Conservation (phyloP, 495 filamentous ascomycete species). For the Acidiella bohemica region DNA sequence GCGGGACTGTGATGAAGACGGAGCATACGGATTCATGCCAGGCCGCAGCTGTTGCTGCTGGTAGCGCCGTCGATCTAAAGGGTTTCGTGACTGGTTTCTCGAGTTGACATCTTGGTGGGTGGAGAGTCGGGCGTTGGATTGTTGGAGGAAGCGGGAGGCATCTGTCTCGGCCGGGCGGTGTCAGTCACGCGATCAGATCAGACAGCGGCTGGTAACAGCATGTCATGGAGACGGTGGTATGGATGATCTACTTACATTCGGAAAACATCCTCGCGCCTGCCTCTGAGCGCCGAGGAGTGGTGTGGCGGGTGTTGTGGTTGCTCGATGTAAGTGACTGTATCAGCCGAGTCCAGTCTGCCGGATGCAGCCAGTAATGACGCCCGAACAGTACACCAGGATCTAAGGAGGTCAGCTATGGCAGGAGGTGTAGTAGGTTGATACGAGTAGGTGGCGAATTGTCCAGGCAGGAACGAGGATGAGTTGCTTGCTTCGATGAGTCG, state of each 20-base stretch:
- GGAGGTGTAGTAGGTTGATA: too few relatives aligned
- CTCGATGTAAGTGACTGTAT: not conserved
- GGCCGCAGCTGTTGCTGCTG: constrained; percentile 40
- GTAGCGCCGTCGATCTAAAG: constrained; percentile 37
- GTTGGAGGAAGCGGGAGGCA: constrained; percentile 91
- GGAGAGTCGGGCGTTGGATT: constrained; percentile 83
- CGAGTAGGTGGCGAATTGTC: too few relatives aligned
- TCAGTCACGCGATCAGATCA: constrained; percentile 22
- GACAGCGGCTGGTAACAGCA: not conserved
- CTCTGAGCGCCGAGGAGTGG: not conserved
- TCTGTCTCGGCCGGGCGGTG: constrained; percentile 41
- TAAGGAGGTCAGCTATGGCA: too few relatives aligned
- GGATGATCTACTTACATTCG: constrained; percentile 6
- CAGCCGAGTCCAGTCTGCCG: not conserved
- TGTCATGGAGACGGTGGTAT: not conserved
- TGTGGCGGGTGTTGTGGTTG: not conserved
- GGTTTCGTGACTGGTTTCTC: constrained; percentile 30
- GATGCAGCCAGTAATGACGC: not conserved
- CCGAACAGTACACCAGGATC: too few relatives aligned
- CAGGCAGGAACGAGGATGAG: too few relatives aligned
- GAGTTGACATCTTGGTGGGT: constrained; percentile 43
- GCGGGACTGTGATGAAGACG: constrained; percentile 51
- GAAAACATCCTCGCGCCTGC: constrained; percentile 8
- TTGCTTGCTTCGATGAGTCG: too few relatives aligned
- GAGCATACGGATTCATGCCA: constrained; percentile 28